A percentile compares a stretch with the other conserved stretches of the same genome.
Evolutionary conservation across 2,329 filamentous ascomycete species (phyloP).

Genomic region (Volutella citrinella): DNA sequence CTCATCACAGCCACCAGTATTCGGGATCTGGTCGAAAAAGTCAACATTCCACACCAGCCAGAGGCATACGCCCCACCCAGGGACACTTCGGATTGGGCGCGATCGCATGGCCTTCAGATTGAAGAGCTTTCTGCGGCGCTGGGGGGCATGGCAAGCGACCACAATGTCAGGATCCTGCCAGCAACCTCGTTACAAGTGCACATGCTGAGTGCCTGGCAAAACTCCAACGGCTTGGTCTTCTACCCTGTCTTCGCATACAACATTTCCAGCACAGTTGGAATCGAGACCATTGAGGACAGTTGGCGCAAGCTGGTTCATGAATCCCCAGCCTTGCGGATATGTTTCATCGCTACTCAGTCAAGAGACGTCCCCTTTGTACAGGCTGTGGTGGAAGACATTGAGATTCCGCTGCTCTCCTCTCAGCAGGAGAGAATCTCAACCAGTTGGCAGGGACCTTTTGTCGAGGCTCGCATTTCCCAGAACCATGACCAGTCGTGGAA

Average conservation of each 20-base stretch:
- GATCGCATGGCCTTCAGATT: slow-evolving; percentile 38
- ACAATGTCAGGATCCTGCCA: slow-evolving; percentile 64
- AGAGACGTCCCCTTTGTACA: slow-evolving; percentile 58
- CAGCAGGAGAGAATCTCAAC: neutral
- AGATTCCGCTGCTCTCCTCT: slow-evolving; percentile 5
- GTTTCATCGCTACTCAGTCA: slow-evolving; percentile 53
- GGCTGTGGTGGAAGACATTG: slow-evolving; percentile 42
- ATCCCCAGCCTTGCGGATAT: slow-evolving; percentile 66
- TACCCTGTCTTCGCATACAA: slow-evolving; percentile 69
- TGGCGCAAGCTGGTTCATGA: slow-evolving; percentile 59
- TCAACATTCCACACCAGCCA: neutral
- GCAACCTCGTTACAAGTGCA: slow-evolving; percentile 76
- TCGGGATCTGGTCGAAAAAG: slow-evolving; percentile 53
- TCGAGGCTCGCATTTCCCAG: slow-evolving; percentile 9
- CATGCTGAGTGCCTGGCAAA: slow-evolving; percentile 76
- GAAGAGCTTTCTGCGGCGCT: no score
- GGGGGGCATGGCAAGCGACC: slow-evolving; percentile 38
- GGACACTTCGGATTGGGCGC: slow-evolving; percentile 38
- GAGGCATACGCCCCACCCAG: slow-evolving; percentile 29
- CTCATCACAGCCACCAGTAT: slow-evolving; percentile 67
- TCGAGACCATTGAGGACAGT: slow-evolving; percentile 46
- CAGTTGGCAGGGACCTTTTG: slow-evolving; percentile 8
- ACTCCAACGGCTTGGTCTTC: slow-evolving; percentile 64
- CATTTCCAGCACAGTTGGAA: slow-evolving; percentile 38
- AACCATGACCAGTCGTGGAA: slow-evolving; percentile 19